Conservation (phyloP, 805 yeast species). For the Wickerhamiella domercqiae region DNA sequence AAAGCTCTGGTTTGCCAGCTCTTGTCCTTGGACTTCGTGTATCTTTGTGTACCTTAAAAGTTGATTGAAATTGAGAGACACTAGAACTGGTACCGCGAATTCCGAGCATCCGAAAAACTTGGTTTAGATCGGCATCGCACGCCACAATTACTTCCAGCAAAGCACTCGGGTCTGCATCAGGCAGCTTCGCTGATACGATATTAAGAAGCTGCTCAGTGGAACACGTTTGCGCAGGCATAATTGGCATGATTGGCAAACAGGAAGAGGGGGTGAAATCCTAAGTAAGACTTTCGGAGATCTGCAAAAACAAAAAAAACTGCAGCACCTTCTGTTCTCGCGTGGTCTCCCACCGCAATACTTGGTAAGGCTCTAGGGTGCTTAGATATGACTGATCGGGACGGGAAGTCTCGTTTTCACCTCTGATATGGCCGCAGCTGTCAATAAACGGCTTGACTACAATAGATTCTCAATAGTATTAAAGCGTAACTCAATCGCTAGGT, state of each 20-base stretch:
- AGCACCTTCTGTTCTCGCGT: constrained; percentile 9
- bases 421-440: constrained; percentile 1
- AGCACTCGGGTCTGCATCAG: constrained; percentile 28
- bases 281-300: no score
- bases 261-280: no score
- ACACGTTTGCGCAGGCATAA: no score
- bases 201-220: constrained; percentile 14
- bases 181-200: constrained; percentile 25
- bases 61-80: constrained; percentile 10
- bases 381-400: constrained; percentile 3
- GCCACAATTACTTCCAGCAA: constrained; percentile 37
- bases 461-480: neutral
- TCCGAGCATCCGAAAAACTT: constrained; percentile 30
- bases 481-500: neutral
- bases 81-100: constrained; percentile 12
- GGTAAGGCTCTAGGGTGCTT: constrained; percentile 5
- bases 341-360: constrained; percentile 8
- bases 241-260: no score
- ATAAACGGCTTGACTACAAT: no score
- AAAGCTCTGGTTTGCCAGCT: constrained; percentile 1
- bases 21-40: neutral
- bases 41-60: constrained; percentile 1
- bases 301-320: constrained; percentile 5
- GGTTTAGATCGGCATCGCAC: constrained; percentile 38
- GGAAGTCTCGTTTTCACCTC: constrained; percentile 2